Evolutionary conservation across 1,284 basidiomycete species (phyloP), one percentile per base, ranked within the genome.

Genomic region (Phellinidium pouzarii): DNA sequence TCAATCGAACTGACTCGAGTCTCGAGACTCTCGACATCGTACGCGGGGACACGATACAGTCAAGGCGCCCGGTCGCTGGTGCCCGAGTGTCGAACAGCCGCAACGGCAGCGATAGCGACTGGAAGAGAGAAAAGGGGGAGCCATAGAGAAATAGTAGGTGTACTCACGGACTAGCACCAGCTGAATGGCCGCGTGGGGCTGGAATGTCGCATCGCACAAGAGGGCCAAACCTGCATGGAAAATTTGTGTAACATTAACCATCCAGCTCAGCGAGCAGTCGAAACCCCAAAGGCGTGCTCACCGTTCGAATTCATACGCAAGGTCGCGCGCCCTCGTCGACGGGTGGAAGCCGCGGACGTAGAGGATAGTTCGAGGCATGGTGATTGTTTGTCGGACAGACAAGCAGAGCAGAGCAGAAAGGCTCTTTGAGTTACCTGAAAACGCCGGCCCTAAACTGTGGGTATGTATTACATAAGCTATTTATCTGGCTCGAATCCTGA

Each of bases 251-350:
- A 54, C 17, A 38, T 40, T 29, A 44, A 8, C 53, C n/a, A 38
- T 41, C 44, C 12, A n/a, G n/a, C n/a, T n/a, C n/a, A n/a, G n/a
- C n/a, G n/a, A n/a, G n/a, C n/a, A n/a, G n/a, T n/a, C n/a, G n/a
- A n/a, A n/a, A n/a, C n/a, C n/a, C n/a, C n/a, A 26, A 23, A 42
- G 43, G 26, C 27, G 20, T 22, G 66, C 79, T 56, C 64, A 91
- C 85, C 86, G 76, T 76, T 93, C 90, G 62, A 93, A 93, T 68
- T 93, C 90, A 64, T 77, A 89, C 0, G 90, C 91, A 7, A 93
- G 78, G 64, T 91, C 90, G 51, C 82, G 76, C 9, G 89, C 90
- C 44, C 88, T 82, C 6, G 88, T 89, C 25, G 78, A 70, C 22
- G 84, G 79, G 61, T 87, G 81, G 65, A 92, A 92, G 40, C 90